Percentiles rank a stretch among this genome's conserved stretches.
Evolutionary conservation across 805 yeast genomes (phyloP).

Genomic region (Yarrowia phangngaensis): DNA sequence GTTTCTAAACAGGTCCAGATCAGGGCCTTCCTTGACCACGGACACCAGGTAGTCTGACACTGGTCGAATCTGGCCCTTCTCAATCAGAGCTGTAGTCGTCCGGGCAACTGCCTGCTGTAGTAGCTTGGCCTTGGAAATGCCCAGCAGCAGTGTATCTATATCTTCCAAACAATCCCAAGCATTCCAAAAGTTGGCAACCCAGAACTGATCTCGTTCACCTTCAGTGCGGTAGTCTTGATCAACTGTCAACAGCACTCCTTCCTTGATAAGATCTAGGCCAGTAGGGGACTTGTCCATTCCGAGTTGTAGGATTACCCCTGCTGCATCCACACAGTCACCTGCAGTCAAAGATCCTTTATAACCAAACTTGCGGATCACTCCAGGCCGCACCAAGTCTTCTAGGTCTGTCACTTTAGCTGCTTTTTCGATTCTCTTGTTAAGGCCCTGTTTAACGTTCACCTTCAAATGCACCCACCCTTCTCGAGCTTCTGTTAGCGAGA

Average conservation of each 20-base stretch:
- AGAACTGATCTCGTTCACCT: constrained; percentile 50
- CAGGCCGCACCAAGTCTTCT: constrained; percentile 77
- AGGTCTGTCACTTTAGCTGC: constrained; percentile 74
- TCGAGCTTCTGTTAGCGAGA: constrained; percentile 79
- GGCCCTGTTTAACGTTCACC: constrained; percentile 65
- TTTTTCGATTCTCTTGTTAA: constrained; percentile 63
- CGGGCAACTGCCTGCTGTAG: constrained; percentile 80
- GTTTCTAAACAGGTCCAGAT: constrained; percentile 69
- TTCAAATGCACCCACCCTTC: constrained; percentile 93
- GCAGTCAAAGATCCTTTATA: constrained; percentile 84
- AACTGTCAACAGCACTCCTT: constrained; percentile 2
- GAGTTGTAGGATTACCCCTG: constrained; percentile 74
- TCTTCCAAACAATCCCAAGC: constrained; percentile 60
- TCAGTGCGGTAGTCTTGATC: constrained; percentile 30
- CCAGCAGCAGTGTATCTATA: constrained; percentile 57
- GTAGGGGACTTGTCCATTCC: constrained; percentile 30
- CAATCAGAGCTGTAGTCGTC: constrained; percentile 86
- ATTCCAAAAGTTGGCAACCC: constrained; percentile 72
- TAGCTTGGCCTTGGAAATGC: constrained; percentile 76
- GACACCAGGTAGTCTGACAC: constrained; percentile 78
- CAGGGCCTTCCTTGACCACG: constrained; percentile 86
- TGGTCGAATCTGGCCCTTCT: constrained; percentile 73
- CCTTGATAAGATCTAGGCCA: constrained; percentile 19
- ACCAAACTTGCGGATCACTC: constrained; percentile 83
- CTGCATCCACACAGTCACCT: constrained; percentile 85